These are phyloP conservation scores for Gracilaria vermiculophylla DNA, from an alignment of 23 red algal genomes.

Conservation along the genomic window DNA sequence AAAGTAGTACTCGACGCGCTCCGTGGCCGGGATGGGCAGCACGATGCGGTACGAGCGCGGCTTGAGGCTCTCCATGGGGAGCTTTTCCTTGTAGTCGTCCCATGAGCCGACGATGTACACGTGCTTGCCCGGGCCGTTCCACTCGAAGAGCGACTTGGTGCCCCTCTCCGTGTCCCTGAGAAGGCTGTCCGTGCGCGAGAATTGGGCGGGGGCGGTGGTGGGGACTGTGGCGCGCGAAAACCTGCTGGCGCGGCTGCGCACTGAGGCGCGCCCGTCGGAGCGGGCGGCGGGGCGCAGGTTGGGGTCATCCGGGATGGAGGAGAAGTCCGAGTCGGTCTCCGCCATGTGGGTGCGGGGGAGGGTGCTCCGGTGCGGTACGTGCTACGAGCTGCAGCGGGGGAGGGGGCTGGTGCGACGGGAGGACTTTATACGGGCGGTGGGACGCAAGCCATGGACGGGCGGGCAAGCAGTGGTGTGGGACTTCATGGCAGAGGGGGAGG, in stretches of 20 bases:
- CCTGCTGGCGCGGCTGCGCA: slow-evolving; percentile 38
- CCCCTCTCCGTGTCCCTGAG: slow-evolving; percentile 29
- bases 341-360: background rate
- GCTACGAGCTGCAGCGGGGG: too few relatives aligned
- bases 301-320: slow-evolving; percentile 26
- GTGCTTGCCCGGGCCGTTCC: slow-evolving; percentile 64
- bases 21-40: slow-evolving; percentile 45
- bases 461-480: too few relatives aligned
- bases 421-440: too few relatives aligned
- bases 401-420: too few relatives aligned
- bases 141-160: slow-evolving; percentile 69
- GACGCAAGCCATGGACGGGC: too few relatives aligned
- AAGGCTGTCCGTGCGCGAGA: slow-evolving; percentile 38
- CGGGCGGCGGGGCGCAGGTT: background rate
- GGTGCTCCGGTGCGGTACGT: background rate
- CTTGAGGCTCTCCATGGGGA: slow-evolving; percentile 71
- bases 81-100: slow-evolving; percentile 65
- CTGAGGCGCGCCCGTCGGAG: slow-evolving; percentile 6
- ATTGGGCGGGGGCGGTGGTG: background rate
- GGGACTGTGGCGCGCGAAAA: slow-evolving; percentile 37
- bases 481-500: too few relatives aligned
- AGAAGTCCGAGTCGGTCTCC: slow-evolving; percentile 52
- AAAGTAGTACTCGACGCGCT: slow-evolving; percentile 63
- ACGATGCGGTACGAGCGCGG: slow-evolving; percentile 63
- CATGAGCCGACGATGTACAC: slow-evolving; percentile 68